Percentiles rank a stretch among this genome's conserved stretches.
These are phyloP conservation scores for Collybiopsis luxurians DNA, from an alignment of 768 basidiomycete species.

Conservation along the genomic window DNA sequence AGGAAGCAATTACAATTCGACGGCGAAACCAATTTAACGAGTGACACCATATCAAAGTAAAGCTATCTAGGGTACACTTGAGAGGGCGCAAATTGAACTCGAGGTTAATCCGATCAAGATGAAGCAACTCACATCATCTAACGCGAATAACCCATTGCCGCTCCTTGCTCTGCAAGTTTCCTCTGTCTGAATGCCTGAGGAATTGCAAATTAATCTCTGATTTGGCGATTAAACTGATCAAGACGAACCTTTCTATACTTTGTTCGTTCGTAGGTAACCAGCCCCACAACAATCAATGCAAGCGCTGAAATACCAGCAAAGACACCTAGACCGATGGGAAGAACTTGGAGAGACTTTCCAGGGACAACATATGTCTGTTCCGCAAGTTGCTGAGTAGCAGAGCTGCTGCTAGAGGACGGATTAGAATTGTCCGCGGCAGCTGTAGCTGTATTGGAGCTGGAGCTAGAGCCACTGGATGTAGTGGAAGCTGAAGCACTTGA, in stretches of 20 bases:
- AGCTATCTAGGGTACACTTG: not conserved
- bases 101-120: not conserved
- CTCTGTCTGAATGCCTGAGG: slow-evolving; percentile 69
- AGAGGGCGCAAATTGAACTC: not conserved
- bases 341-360: slow-evolving; percentile 68
- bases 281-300: slow-evolving; percentile 73
- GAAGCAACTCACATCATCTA: slow-evolving; percentile 40
- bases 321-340: slow-evolving; percentile 81
- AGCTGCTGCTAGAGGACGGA: not conserved
- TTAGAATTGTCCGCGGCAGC: slow-evolving; percentile 8
- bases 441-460: slow-evolving; percentile 6
- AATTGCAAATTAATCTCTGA: slow-evolving; percentile 5
- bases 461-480: slow-evolving; percentile 12
- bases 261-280: slow-evolving; percentile 86
- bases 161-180: slow-evolving; percentile 65
- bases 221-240: not conserved
- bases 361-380: slow-evolving; percentile 56
- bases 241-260: slow-evolving; percentile 76
- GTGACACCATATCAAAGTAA: slow-evolving; percentile 7
- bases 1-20: not conserved
- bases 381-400: slow-evolving; percentile 15
- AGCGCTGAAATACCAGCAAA: slow-evolving; percentile 86
- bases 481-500: slow-evolving; percentile 10
- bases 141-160: slow-evolving; percentile 53
- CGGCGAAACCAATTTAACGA: not conserved